Percentiles rank a stretch among this genome's conserved stretches.
Conservation (phyloP, 1,284 basidiomycete species). For the Rhodotorula sp. region DNA sequence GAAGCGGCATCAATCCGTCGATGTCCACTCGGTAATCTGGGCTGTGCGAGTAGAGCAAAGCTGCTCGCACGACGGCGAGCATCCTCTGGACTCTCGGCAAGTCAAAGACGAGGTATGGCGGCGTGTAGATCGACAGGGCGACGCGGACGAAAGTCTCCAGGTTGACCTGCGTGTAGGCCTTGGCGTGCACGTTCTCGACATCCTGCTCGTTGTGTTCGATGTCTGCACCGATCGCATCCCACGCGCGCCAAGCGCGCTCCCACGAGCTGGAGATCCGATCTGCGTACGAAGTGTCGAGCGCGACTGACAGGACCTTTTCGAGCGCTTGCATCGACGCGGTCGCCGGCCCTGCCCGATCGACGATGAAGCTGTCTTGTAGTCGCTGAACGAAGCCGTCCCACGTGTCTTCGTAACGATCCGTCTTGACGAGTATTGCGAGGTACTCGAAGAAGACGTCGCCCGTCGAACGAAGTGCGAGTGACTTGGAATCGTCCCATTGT, state of each 20-base stretch:
- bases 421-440: constrained; percentile 68
- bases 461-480: constrained; percentile 78
- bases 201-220: constrained; percentile 46
- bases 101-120: constrained; percentile 46
- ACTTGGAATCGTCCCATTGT: constrained; percentile 81
- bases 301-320: constrained; percentile 63
- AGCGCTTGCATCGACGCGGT: constrained; percentile 77
- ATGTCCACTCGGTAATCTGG: constrained; percentile 85
- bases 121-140: constrained; percentile 53
- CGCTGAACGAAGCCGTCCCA: constrained; percentile 72
- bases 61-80: constrained; percentile 73
- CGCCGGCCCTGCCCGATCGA: constrained; percentile 67
- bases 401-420: constrained; percentile 66
- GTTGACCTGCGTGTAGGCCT: constrained; percentile 70
- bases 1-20: constrained; percentile 74
- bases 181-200: constrained; percentile 22
- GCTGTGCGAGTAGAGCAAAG: constrained; percentile 76
- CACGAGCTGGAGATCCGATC: constrained; percentile 54
- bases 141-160: constrained; percentile 76
- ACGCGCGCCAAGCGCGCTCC: constrained; percentile 68
- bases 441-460: constrained; percentile 82
- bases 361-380: constrained; percentile 65
- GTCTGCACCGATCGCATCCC: constrained; percentile 65
- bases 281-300: constrained; percentile 55
- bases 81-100: constrained; percentile 64